These are phyloP conservation scores for Litchi chinensis DNA, from an alignment of 345 rosid species.

Conservation along the genomic window DNA sequence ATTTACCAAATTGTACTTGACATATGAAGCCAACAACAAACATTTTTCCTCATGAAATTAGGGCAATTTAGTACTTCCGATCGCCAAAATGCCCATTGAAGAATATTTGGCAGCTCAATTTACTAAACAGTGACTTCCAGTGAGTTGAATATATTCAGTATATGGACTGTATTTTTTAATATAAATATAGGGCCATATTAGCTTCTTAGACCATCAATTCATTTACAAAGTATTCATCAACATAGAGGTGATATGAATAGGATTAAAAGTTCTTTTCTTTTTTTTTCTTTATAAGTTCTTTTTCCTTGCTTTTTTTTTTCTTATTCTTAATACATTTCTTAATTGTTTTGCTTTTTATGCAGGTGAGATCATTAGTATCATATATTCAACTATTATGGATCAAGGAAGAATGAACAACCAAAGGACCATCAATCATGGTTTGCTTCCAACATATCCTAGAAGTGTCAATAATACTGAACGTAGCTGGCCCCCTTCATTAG, in stretches of 20 bases:
- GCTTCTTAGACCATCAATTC: conserved; percentile 7
- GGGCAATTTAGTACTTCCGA: conserved; percentile 1
- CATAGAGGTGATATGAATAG: conserved; percentile 11
- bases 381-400: not conserved
- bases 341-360: not conserved
- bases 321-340: not conserved
- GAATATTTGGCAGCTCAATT: not conserved
- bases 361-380: not conserved
- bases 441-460: not conserved
- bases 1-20: not conserved
- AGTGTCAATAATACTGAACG: not conserved
- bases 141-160: not conserved
- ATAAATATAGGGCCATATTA: conserved; percentile 14
- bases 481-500: not conserved
- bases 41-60: not conserved
- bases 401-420: not conserved
- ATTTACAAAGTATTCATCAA: not conserved
- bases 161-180: not conserved
- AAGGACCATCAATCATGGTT: not conserved
- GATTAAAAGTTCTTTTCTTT: not conserved
- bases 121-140: not conserved
- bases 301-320: not conserved
- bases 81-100: not conserved
- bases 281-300: not conserved
- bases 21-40: not conserved